Evolutionary conservation across 2,329 filamentous ascomycete genomes (phyloP).

Genomic region (Tolypocladium pustulatum): DNA sequence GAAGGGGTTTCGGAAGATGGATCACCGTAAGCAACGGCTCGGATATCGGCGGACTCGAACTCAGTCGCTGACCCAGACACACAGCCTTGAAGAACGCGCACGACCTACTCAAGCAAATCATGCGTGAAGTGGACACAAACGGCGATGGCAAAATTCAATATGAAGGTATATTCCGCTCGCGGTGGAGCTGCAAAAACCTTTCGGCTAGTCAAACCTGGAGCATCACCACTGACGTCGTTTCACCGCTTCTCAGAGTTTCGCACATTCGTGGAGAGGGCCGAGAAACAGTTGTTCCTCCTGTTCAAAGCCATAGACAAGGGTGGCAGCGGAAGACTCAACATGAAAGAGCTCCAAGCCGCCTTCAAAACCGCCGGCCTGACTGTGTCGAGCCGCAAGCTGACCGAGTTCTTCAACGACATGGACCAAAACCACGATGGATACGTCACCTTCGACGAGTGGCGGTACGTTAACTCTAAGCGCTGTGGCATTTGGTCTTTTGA

Average conservation of each 20-base stretch:
- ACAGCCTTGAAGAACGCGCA: conserved; percentile 81
- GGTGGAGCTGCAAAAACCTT: background rate
- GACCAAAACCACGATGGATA: conserved; percentile 80
- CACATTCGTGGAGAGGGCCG: conserved; percentile 76
- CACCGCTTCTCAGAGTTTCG: conserved; percentile 60
- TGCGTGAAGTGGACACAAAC: conserved; percentile 75
- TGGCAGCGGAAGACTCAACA: conserved; percentile 76
- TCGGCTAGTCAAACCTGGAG: background rate
- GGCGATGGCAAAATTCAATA: conserved; percentile 86
- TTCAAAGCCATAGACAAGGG: conserved; percentile 84
- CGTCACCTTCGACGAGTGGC: conserved; percentile 92
- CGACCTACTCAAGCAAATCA: conserved; percentile 67
- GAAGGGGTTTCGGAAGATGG: conserved; percentile 75
- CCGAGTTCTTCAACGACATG: conserved; percentile 81
- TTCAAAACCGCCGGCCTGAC: conserved; percentile 70
- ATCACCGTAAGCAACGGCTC: conserved; percentile 61
- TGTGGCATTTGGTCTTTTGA: background rate
- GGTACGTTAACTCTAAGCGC: conserved; percentile 47
- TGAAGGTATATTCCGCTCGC: conserved; percentile 49
- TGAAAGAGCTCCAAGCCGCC: conserved; percentile 68
- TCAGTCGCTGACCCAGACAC: conserved; percentile 12
- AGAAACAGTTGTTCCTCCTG: conserved; percentile 69
- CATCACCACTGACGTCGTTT: background rate
- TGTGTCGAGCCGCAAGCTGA: conserved; percentile 66
- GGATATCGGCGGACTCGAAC: background rate